phyloP scores from a whole-genome alignment of 2,329 filamentous ascomycete species.

The Ophiostoma pallidulum region DNA sequence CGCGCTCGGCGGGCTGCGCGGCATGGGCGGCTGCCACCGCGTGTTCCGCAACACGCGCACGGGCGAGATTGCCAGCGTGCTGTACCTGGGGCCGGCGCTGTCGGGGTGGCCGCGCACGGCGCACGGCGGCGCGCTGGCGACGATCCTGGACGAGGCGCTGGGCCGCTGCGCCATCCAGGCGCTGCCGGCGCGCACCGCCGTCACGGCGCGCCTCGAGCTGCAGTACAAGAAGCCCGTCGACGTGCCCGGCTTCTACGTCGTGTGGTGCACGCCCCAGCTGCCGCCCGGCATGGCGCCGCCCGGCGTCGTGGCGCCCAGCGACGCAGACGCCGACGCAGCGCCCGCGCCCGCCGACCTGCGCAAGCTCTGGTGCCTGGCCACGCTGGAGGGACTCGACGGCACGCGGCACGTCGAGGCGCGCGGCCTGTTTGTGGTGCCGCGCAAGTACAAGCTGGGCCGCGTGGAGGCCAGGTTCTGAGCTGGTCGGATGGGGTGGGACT shows the following conservation, averaged over 20 bases:
- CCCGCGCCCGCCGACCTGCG: too few relatives aligned
- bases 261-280: constrained; percentile 40
- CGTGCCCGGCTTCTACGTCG: constrained; percentile 53
- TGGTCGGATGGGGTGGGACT: too few relatives aligned
- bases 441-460: constrained; percentile 28
- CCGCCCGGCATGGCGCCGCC: constrained; percentile 20
- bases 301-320: constrained; percentile 24
- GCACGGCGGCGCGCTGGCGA: constrained; percentile 63
- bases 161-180: constrained; percentile 48
- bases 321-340: constrained; percentile 13
- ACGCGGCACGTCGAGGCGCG: constrained; percentile 48
- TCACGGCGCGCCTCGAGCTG: constrained; percentile 49
- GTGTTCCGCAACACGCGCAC: constrained; percentile 54
- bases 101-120: constrained; percentile 62
- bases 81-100: constrained; percentile 57
- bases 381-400: constrained; percentile 46
- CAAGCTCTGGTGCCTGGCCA: constrained; percentile 45
- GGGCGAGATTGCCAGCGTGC: constrained; percentile 50
- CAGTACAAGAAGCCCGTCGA: constrained; percentile 53
- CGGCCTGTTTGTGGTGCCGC: constrained; percentile 50
- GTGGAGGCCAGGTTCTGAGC: constrained; percentile 14
- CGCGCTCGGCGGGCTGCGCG: constrained; percentile 32
- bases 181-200: constrained; percentile 39
- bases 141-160: constrained; percentile 59
- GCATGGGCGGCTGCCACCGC: constrained; percentile 43